A percentile compares a stretch with the other conserved stretches of the same genome.
Conservation (phyloP, 192 early-diverging fungal species). For the Ambispora gerdemannii region DNA sequence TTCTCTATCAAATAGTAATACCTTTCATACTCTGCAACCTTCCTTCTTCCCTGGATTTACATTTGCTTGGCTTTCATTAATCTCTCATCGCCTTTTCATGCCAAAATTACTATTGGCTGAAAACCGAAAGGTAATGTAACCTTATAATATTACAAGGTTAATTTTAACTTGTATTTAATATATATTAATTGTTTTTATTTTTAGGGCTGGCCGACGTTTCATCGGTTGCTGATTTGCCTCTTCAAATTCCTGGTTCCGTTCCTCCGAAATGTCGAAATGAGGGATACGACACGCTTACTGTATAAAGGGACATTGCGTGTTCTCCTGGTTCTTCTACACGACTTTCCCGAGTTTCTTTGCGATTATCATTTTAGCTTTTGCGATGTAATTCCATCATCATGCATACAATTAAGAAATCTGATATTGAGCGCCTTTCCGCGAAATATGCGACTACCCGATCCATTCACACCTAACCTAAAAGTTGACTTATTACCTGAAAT, state of each 20-base stretch:
- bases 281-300: constrained; percentile 72
- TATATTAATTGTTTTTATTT: constrained; percentile 3
- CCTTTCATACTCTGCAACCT: constrained; percentile 83
- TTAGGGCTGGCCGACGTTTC: constrained; percentile 83
- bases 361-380: constrained; percentile 89
- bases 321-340: constrained; percentile 87
- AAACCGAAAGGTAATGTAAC: constrained; percentile 57
- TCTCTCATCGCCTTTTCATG: constrained; percentile 92
- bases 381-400: constrained; percentile 84
- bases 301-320: constrained; percentile 91
- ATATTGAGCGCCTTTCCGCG: constrained; percentile 96
- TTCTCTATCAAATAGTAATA: constrained; percentile 45
- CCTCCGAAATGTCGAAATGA: constrained; percentile 66
- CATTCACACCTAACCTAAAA: constrained; percentile 92
- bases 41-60: constrained; percentile 86
- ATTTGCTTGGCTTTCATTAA: constrained; percentile 91
- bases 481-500: constrained; percentile 90
- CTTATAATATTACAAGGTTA: background rate
- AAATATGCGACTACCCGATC: constrained; percentile 94
- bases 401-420: constrained; percentile 94
- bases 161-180: background rate
- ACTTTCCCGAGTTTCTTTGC: constrained; percentile 96
- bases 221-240: constrained; percentile 76
- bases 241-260: constrained; percentile 88
- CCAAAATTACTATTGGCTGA: constrained; percentile 76